Conservation (phyloP, 2,329 filamentous ascomycete genomes). For the Lachnellula suecica region DNA sequence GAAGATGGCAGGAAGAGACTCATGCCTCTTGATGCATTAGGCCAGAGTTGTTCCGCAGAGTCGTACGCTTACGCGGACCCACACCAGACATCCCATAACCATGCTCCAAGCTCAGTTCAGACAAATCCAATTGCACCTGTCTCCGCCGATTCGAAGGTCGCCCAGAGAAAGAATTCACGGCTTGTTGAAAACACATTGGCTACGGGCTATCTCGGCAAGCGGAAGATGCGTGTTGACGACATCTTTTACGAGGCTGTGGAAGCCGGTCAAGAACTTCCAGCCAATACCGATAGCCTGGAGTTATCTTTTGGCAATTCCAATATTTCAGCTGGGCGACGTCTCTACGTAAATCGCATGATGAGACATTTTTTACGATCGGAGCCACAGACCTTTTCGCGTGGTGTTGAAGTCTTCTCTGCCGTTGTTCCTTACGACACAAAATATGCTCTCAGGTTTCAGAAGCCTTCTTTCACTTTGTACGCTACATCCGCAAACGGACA, state of each 20-base stretch:
- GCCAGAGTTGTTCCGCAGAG: not conserved
- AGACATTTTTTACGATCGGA: conserved; percentile 38
- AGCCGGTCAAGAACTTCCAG: conserved; percentile 29
- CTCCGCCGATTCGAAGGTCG: not conserved
- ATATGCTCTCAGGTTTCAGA: conserved; percentile 24
- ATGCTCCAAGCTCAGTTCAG: not conserved
- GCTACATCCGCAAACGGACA: conserved; percentile 14
- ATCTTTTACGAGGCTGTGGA: conserved; percentile 39
- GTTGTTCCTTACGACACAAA: conserved; percentile 28
- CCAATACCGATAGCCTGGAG: conserved; percentile 29
- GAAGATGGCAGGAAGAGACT: conserved; percentile 23
- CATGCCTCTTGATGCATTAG: conserved; percentile 13
- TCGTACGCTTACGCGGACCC: not conserved
- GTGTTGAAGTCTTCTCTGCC: conserved; percentile 20
- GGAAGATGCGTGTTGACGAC: conserved; percentile 37
- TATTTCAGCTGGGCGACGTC: conserved; percentile 43
- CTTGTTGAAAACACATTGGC: conserved; percentile 7
- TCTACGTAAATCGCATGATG: conserved; percentile 43
- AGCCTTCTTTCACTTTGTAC: conserved; percentile 35
- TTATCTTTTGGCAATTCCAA: conserved; percentile 19
- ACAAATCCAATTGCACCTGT: not conserved
- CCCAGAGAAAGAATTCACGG: conserved; percentile 1
- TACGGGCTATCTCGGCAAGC: conserved; percentile 37
- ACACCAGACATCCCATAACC: not conserved
- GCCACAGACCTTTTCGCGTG: conserved; percentile 15